Percentiles rank a stretch among this genome's conserved stretches.
These are phyloP conservation scores for Pseudogymnoascus sp. DNA, from an alignment of 2,329 filamentous ascomycete genomes.

Conservation along the genomic window DNA sequence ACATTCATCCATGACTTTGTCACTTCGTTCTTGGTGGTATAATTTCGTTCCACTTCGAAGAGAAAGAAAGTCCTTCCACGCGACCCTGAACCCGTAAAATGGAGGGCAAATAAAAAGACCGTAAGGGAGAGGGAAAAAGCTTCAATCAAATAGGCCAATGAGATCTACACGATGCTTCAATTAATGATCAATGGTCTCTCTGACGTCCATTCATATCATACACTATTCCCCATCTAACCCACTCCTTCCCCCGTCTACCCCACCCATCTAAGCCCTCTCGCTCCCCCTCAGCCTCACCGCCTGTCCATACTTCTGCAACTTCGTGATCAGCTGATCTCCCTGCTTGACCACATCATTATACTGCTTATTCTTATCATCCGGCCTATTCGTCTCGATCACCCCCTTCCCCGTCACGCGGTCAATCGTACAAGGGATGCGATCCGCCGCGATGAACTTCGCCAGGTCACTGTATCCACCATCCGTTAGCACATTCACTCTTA, in stretches of 20 bases:
- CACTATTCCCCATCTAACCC: background rate
- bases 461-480: slow-evolving; percentile 58
- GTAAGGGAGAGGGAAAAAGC: no score
- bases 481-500: slow-evolving; percentile 12
- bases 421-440: slow-evolving; percentile 92
- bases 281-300: slow-evolving; percentile 89
- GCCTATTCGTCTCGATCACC: slow-evolving; percentile 95
- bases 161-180: background rate
- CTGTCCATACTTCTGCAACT: slow-evolving; percentile 98
- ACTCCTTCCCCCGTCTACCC: background rate
- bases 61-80: no score
- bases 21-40: no score
- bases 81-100: no score
- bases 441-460: slow-evolving; percentile 91
- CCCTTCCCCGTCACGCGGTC: slow-evolving; percentile 94
- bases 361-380: slow-evolving; percentile 99
- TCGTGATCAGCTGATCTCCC: slow-evolving; percentile 95
- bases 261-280: slow-evolving; percentile 64
- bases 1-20: no score
- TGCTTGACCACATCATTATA: slow-evolving; percentile 97
- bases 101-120: no score
- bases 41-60: no score
- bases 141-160: no score
- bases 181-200: background rate
- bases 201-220: slow-evolving; percentile 4